Evolutionary conservation across 441 rosid genomes (phyloP), one percentile per base, ranked within the genome.

Genomic region (Iberis amara): DNA sequence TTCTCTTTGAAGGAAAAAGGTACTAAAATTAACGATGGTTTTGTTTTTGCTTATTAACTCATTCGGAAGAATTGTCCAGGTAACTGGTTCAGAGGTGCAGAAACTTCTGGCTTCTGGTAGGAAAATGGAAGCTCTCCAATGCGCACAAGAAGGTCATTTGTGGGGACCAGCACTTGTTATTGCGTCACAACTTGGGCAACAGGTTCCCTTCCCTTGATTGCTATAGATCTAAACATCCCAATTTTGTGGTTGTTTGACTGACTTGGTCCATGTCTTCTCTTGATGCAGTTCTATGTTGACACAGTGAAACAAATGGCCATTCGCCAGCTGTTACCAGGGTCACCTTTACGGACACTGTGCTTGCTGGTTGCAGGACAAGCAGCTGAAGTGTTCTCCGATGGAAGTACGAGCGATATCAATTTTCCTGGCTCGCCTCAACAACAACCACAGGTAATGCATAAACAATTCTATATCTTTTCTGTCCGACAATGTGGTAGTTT

Each of bases 111-210:
- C 89, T 68, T 81, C 94, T 72, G 99, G 97, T 69, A 82, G 79
- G 61, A 94, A 85, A 68, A 68, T 59, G 60, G 96, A 94, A 61
- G 99, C 99, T 65, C 40, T 94, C 35, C 81, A 73, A 42, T 69
- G 75, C 72, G 97, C 99, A 46, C 95, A 83, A 71, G 94, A 73
- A 66, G 97, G 99, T 46, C 94, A 81, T 75, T 70, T 94, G 62
- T 94, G 99, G 99, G 99, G 99, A 69, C 97, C 89, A 55, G 99
- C 99, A 12, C 94, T 94, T 68, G 85, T 94, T 57, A 86, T 94
- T 33, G 94, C 99, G 1, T 83, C 96, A 39, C 97, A 89, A 61
- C 89, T 94, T 64, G 99, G 97, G 30, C 73, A 94, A 33, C 96
- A 94, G 91, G 99, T 94, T 67, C 64, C 39, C 70, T 44, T 64